These are phyloP conservation scores for Calonectria ilicicola DNA, from an alignment of 2,329 filamentous ascomycete genomes.

Conservation along the genomic window DNA sequence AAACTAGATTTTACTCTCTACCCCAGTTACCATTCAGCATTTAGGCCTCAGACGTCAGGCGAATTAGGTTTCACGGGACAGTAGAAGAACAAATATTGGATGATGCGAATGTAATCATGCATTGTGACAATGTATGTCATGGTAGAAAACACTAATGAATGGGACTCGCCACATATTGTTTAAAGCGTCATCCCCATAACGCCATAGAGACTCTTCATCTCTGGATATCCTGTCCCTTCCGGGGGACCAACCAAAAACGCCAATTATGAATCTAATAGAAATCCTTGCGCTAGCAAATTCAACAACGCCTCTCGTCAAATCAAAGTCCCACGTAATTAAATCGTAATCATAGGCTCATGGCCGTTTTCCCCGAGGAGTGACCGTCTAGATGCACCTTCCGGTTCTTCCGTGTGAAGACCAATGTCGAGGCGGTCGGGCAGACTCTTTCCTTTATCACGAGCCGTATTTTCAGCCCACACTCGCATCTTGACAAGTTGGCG, in stretches of 20 bases:
- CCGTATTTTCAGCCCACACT: conserved; percentile 83
- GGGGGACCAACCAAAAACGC: conserved; percentile 35
- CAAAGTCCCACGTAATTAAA: conserved; percentile 45
- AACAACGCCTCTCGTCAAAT: conserved; percentile 24
- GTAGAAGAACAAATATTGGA: not conserved
- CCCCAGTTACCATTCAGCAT: not conserved
- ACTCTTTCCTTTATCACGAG: conserved; percentile 49
- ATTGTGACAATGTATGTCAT: not conserved
- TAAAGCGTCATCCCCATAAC: conserved; percentile 12
- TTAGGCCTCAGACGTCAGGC: not conserved
- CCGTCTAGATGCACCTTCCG: conserved; percentile 40
- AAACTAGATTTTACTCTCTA: too few relatives aligned
- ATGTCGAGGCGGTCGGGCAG: conserved; percentile 52
- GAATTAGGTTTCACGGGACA: not conserved
- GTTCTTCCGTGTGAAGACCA: conserved; percentile 53
- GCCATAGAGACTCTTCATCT: conserved; percentile 29
- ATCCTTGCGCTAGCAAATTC: conserved; percentile 30
- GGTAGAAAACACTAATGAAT: not conserved
- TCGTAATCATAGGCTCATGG: conserved; percentile 66
- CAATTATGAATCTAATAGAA: conserved; percentile 25
- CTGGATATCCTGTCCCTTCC: conserved; percentile 25
- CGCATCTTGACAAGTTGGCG: conserved; percentile 84
- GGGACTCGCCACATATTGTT: not conserved
- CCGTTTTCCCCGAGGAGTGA: conserved; percentile 50
- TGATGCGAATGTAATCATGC: not conserved